Evolutionary conservation across 2,329 filamentous ascomycete genomes (phyloP).

Genomic region (Aspergillus viridinutans): DNA sequence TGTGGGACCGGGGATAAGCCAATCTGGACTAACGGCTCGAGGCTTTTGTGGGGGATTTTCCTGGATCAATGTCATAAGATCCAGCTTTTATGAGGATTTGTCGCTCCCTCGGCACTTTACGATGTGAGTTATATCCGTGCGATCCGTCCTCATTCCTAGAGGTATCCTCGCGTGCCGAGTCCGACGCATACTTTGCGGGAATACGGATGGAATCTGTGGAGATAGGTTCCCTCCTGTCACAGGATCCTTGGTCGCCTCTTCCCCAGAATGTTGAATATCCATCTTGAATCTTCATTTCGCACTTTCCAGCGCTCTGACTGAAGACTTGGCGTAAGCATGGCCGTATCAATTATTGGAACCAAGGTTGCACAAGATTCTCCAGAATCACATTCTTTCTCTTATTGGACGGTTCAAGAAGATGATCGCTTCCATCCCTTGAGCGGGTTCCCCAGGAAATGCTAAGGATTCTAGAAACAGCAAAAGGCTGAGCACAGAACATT

Average conservation of each 20-base stretch:
- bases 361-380: neutral
- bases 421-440: constrained; percentile 11
- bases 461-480: constrained; percentile 8
- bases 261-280: neutral
- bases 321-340: constrained; percentile 10
- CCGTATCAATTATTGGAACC: neutral
- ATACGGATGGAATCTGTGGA: neutral
- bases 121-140: neutral
- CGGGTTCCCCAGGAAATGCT: constrained; percentile 4
- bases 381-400: neutral
- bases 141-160: constrained; percentile 3
- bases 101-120: constrained; percentile 7
- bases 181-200: neutral
- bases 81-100: neutral
- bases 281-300: neutral
- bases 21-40: neutral
- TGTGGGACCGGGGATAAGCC: constrained; percentile 16
- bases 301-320: neutral
- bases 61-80: constrained; percentile 7
- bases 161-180: neutral
- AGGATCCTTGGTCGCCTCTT: neutral
- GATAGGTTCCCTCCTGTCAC: neutral
- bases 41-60: constrained; percentile 21
- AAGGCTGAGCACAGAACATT: neutral
- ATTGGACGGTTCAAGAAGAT: constrained; percentile 5